Percentiles rank a stretch among this genome's conserved stretches.
Conservation (phyloP, 2,329 filamentous ascomycete species). For the Penicillium sp. region DNA sequence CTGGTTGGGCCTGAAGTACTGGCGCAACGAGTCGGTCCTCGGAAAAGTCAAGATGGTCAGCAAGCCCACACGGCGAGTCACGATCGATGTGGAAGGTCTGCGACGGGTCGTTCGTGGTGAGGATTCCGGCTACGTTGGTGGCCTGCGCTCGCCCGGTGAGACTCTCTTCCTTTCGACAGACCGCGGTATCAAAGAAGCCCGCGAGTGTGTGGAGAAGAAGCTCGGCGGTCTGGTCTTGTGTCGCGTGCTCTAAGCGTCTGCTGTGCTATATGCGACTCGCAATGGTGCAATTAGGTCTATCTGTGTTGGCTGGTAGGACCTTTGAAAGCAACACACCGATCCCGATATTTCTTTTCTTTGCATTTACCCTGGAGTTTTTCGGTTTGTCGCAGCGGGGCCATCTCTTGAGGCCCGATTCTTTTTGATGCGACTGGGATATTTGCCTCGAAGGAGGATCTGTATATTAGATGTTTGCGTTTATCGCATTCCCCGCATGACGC, state of each 20-base stretch:
- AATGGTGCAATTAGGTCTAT: constrained; percentile 2
- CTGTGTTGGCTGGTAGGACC: constrained; percentile 8
- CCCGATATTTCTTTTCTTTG: constrained; percentile 29
- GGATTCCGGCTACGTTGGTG: constrained; percentile 68
- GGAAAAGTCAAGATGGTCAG: constrained; percentile 68
- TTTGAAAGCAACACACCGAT: constrained; percentile 2
- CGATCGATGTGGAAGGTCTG: constrained; percentile 65
- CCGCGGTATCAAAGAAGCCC: constrained; percentile 75
- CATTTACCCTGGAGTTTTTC: constrained; percentile 44
- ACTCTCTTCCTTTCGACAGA: constrained; percentile 80
- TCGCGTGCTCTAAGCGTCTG: constrained; percentile 58
- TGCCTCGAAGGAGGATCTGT: constrained; percentile 38
- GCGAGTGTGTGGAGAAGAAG: constrained; percentile 80
- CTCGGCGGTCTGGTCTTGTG: constrained; percentile 81
- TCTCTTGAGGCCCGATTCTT: constrained; percentile 33
- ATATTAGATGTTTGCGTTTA: constrained; percentile 41
- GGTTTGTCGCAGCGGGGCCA: constrained; percentile 39
- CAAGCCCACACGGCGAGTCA: constrained; percentile 75
- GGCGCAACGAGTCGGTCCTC: constrained; percentile 79
- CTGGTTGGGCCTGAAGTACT: constrained; percentile 92
- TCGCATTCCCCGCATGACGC: constrained; percentile 23
- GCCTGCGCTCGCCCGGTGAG: constrained; percentile 77
- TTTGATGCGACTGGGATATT: constrained; percentile 39
- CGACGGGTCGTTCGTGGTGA: constrained; percentile 70
- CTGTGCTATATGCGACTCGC: not conserved